phyloP scores from a whole-genome alignment of 805 yeast genomes.

The Candida corydali region DNA sequence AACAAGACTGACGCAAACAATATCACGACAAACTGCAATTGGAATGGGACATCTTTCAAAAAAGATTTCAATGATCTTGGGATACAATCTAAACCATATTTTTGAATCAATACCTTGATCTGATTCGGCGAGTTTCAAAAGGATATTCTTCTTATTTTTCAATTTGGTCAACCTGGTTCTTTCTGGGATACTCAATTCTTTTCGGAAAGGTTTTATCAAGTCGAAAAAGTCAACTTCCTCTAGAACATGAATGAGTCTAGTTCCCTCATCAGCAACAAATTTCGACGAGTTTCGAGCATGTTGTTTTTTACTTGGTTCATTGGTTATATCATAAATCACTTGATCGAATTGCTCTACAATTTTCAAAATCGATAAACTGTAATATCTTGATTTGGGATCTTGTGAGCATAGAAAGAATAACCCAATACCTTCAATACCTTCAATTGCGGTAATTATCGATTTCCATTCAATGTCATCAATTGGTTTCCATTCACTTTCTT shows the following conservation, averaged over 20 bases:
- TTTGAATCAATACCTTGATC: slow-evolving; percentile 95
- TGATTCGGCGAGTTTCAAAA: slow-evolving; percentile 80
- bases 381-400: slow-evolving; percentile 67
- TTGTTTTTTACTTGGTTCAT: slow-evolving; percentile 13
- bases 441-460: slow-evolving; percentile 77
- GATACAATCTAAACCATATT: slow-evolving; percentile 89
- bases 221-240: slow-evolving; percentile 67
- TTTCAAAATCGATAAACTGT: slow-evolving; percentile 71
- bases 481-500: background rate
- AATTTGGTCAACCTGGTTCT: slow-evolving; percentile 64
- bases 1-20: slow-evolving; percentile 83
- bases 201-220: slow-evolving; percentile 49
- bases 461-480: slow-evolving; percentile 72
- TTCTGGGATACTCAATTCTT: slow-evolving; percentile 70
- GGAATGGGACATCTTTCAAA: slow-evolving; percentile 87
- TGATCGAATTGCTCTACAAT: slow-evolving; percentile 86
- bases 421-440: slow-evolving; percentile 95
- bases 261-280: slow-evolving; percentile 75
- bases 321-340: slow-evolving; percentile 57
- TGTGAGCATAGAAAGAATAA: slow-evolving; percentile 87
- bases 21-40: slow-evolving; percentile 86
- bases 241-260: slow-evolving; percentile 70
- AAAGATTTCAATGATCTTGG: slow-evolving; percentile 64
- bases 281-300: slow-evolving; percentile 62
- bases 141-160: slow-evolving; percentile 57